Conservation (phyloP, 208 protist genomes). For the Acanthamoeba triangularis region DNA sequence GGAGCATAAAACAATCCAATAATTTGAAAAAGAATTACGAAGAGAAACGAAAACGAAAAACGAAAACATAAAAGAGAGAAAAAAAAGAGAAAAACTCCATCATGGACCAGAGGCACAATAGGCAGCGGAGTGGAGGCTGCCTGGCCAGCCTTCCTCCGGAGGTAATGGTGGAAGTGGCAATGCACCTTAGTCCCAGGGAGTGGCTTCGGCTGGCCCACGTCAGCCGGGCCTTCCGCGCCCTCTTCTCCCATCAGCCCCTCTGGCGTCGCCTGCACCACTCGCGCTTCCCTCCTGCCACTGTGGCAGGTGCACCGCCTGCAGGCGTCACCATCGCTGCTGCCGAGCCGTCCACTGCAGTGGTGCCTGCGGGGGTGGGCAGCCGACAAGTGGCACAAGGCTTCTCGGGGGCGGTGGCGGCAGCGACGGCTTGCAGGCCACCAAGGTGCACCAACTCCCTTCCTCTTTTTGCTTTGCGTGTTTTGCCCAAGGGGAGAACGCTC, state of each 20-base stretch:
- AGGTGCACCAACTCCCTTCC: neutral
- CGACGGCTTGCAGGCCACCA: slow-evolving; percentile 6
- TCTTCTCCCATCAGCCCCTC: slow-evolving; percentile 9
- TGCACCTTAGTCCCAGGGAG: neutral
- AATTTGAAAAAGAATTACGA: too few species aligned
- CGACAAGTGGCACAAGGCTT: neutral
- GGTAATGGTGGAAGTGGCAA: slow-evolving; percentile 1
- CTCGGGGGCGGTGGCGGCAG: neutral
- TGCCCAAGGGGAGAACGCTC: neutral
- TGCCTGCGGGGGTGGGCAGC: neutral
- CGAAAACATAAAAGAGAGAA: too few species aligned
- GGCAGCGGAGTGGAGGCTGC: too few species aligned
- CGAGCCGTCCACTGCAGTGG: neutral
- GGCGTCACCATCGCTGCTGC: neutral
- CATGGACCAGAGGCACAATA: too few species aligned
- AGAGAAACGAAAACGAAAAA: too few species aligned
- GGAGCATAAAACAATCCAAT: too few species aligned
- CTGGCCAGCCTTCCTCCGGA: neutral
- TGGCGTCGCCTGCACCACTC: neutral
- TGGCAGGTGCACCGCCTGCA: too few species aligned
- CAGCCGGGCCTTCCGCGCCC: neutral
- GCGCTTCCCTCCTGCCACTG: neutral
- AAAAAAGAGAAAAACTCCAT: too few species aligned
- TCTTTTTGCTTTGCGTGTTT: neutral
- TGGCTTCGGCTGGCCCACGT: neutral